These are phyloP conservation scores for Alternaria metachromatica DNA, from an alignment of 2,329 filamentous ascomycete species.

Conservation along the genomic window DNA sequence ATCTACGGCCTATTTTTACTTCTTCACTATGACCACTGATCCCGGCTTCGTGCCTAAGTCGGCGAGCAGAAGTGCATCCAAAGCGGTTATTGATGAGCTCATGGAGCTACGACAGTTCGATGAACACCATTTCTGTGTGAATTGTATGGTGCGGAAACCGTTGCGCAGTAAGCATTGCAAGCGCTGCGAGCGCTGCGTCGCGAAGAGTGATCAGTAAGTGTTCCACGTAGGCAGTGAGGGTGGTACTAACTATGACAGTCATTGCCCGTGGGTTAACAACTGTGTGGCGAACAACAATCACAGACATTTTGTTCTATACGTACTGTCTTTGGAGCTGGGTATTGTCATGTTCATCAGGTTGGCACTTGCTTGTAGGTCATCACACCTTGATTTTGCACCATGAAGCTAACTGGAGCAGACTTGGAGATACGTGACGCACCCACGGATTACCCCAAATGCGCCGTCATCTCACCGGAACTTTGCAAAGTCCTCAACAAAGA, in stretches of 20 bases:
- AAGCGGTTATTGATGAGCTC: conserved; percentile 85
- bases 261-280: conserved; percentile 98
- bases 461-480: conserved; percentile 74
- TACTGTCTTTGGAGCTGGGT: conserved; percentile 77
- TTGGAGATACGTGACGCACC: conserved; percentile 65
- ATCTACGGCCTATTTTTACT: conserved; percentile 84
- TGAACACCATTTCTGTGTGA: conserved; percentile 90
- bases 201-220: conserved; percentile 93
- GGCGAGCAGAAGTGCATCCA: conserved; percentile 86
- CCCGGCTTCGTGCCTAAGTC: conserved; percentile 93
- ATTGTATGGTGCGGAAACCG: conserved; percentile 92
- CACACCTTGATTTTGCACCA: too few relatives aligned
- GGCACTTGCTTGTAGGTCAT: conserved; percentile 71
- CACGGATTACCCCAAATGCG: conserved; percentile 63
- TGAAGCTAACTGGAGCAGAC: conserved; percentile 58
- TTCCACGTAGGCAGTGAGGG: background rate
- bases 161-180: conserved; percentile 95
- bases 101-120: conserved; percentile 88
- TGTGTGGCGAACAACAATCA: conserved; percentile 96
- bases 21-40: conserved; percentile 82
- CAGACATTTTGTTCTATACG: conserved; percentile 91
- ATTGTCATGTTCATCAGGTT: conserved; percentile 76
- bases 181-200: conserved; percentile 88
- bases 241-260: conserved; percentile 60
- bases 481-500: conserved; percentile 82